Evolutionary conservation across 2,329 filamentous ascomycete species (phyloP).

Genomic region (Hymenoscyphus salicellus): DNA sequence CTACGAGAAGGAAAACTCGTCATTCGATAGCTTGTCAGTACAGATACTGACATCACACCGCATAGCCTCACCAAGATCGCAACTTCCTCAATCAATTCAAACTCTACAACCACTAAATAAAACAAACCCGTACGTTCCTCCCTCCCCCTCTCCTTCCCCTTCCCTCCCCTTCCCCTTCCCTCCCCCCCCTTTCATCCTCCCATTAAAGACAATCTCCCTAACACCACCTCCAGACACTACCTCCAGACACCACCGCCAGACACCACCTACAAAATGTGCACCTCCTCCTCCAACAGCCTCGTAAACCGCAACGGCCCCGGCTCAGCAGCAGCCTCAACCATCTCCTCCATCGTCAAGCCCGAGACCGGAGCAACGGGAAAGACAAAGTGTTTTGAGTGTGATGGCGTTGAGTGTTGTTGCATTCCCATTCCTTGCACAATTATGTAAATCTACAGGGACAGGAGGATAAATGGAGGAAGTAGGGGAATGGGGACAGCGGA

Average conservation of each 20-base stretch:
- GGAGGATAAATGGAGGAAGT: background rate
- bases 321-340: conserved; percentile 47
- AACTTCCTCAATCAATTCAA: background rate
- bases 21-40: no score
- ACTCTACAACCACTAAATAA: background rate
- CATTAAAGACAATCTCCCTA: background rate
- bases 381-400: conserved; percentile 51
- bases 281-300: conserved; percentile 34
- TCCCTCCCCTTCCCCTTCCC: background rate
- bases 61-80: conserved; percentile 3
- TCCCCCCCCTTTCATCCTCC: background rate
- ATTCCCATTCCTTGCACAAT: conserved; percentile 52
- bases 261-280: conserved; percentile 34
- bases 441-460: conserved; percentile 40
- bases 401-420: conserved; percentile 53
- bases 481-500: background rate
- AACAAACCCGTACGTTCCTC: background rate
- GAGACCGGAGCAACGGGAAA: conserved; percentile 41
- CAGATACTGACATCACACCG: conserved; percentile 6
- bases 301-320: conserved; percentile 48
- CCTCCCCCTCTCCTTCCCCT: no score
- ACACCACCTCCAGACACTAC: background rate
- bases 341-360: conserved; percentile 51
- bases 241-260: background rate
- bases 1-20: no score